Evolutionary conservation across 2,329 filamentous ascomycete genomes (phyloP), one percentile per base, ranked within the genome.

Genomic region (Ophiobolus disseminans): DNA sequence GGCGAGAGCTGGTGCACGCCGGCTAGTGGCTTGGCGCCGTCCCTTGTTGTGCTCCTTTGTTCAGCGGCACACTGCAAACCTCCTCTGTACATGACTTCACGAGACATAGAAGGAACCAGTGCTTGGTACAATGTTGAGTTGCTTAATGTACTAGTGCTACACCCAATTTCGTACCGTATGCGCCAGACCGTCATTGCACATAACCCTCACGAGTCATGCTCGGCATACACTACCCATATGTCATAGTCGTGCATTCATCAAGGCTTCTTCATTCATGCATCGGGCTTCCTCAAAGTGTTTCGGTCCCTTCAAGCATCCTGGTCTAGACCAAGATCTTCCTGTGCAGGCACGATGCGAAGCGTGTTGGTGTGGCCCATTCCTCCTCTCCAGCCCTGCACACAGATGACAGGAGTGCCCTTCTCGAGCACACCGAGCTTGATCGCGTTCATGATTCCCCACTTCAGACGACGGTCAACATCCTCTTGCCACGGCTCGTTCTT

Each of bases 391-490:
- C 90, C 90, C 78, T 95, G 90, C 30, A 95, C 89, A 62, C 91
- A 90, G 54, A 94, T 84, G 46, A 94, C 85, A 23, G 85, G 84
- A 70, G 91, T 89, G 59, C 86, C 88, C 70, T 85, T 79, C 70
- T 79, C 82, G 55, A 95, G 79, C 39, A 92, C 84, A 64, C 86
- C 86, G 56, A 99, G 88, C 77, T 88, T 86, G 69, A 96, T 85
- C 65, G 91, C 94, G 73, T 91, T 86, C 73, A 84, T 80, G 74
- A 99, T 90, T 74, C 90, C 94, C 92, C 93, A 99, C 84, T 93
- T 96, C 77, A 99, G 90, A 73, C 94, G 91, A 74, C 87, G 86
- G 79, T 99, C 94, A 65, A 99, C 94, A 77, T 99, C 93, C 82
- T 97, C 91, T 81, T 99, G 94, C 94, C 94, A 99, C 79, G 95